Evolutionary conservation across 23 red algal species (phyloP).

Genomic region (Agarophyton chilense): DNA sequence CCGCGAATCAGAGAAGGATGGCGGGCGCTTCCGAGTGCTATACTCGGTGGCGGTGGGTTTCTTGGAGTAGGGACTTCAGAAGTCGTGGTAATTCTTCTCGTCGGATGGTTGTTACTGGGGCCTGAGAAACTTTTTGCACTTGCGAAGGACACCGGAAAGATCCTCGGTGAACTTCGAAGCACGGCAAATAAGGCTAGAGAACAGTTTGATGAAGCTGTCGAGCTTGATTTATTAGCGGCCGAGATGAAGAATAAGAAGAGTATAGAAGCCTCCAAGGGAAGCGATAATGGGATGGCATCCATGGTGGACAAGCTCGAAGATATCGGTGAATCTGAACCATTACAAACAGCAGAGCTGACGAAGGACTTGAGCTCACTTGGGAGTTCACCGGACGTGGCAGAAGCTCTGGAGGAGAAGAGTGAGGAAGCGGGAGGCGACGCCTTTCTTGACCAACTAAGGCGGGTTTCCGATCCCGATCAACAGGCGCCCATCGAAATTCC

Average conservation of each 20-base stretch:
- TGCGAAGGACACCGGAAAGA: conserved; percentile 72
- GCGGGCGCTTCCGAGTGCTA: background rate
- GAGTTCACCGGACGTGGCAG: background rate
- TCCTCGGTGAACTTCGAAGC: conserved; percentile 76
- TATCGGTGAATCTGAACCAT: background rate
- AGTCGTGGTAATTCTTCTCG: conserved; percentile 72
- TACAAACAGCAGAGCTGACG: background rate
- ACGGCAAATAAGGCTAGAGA: conserved; percentile 74
- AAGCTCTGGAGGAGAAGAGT: background rate
- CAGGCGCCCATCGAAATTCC: conserved; percentile 32
- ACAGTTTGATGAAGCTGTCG: conserved; percentile 69
- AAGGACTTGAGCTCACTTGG: background rate
- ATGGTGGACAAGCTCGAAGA: background rate
- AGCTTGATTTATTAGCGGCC: conserved; percentile 47
- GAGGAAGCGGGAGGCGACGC: background rate
- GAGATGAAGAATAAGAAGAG: conserved; percentile 14
- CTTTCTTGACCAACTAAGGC: conserved; percentile 57
- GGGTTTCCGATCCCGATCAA: conserved; percentile 56
- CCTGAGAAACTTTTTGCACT: conserved; percentile 73
- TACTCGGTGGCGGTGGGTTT: conserved; percentile 74
- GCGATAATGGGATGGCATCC: background rate
- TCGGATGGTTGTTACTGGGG: conserved; percentile 92
- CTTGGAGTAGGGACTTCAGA: conserved; percentile 87
- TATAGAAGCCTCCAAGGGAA: background rate
- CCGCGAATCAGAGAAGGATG: background rate